Base-by-base conservation (phyloP, 371 early-diverging fungal genomes). In the Lichtheimia corymbifera region DNA sequence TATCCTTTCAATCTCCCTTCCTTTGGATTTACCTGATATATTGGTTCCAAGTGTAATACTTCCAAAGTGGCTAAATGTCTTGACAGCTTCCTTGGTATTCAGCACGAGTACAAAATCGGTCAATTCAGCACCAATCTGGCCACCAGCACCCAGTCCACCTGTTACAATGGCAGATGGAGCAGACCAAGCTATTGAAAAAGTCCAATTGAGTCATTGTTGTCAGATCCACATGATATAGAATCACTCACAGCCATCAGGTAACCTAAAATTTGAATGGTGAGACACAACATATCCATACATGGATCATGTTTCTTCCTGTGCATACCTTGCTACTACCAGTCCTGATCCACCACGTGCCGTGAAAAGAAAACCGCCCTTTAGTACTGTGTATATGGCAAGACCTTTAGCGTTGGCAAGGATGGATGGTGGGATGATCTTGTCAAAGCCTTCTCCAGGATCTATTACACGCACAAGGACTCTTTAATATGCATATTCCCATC, bases 361-460 rank as follows among this genome's bases (percentile, higher is more conserved):
- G 84, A 93, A 96, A 22, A 94, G 72, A 64, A 95, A 94, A 0
- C 96, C 97, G 20, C 91, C 95, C 72, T 96, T 97, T 56, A 96
- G 62, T 6, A 97, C 96, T 0, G 92, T 89, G 63, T 94, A 79
- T 18, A 97, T 91, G 51, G 97, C 97, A 17, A 97, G 79, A 4
- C 97, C 97, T 65, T 92, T 91, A 45, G 96, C 95, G 51, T 79
- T 83, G 50, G 83, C 79, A 27, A 93, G 71, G 55, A 92, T 88
- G 24, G 77, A 66, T 2, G 78, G 67, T 41, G 94, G 94, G 63
- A 93, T 93, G 18, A 91, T 79, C 67, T 86, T 85, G 71, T 92
- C 92, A 11, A 86, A 62, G 0, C 88, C 88, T 60, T 85, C 80
- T 44, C 83, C 85, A 18, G 84, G 83, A 59, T 86, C 88, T 83